Evolutionary conservation across 225 moss, liverwort and hornwort genomes (phyloP), one percentile per base, ranked within the genome.

Genomic region (Sphagnum tenellum): DNA sequence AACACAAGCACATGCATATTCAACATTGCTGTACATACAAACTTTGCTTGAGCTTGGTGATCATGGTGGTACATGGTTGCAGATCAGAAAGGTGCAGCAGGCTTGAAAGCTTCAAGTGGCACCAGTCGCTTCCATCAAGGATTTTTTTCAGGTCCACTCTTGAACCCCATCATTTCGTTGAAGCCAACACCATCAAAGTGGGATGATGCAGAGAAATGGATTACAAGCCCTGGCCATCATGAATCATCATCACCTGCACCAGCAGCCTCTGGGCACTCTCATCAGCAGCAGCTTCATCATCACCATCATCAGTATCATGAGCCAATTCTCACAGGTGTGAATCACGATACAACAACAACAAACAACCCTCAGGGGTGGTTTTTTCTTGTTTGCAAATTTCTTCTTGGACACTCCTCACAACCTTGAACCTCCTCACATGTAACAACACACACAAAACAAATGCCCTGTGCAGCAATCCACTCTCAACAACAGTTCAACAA

Each of bases 161-260:
- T 76, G 59, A 76, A 76, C 50, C 78, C 76, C 29, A 73, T 79
- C 71, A 76, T 76, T 52, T 73, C 79, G 6, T 29, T 29, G 29
- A 79, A 79, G 61, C 76, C 82, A 46, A 73, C 82, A 44, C 82
- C 82, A 8, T 82, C 82, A 3, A 82, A 79, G 69, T 82, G 82
- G 82, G 82, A 82, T 57, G 82, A 82, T 57, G 82, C 82, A 7
- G 79, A 82, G 61, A 82, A 82, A 64, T 82, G 82, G 82, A 82
- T 82, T 52, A 74, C 76, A 46, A 82, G 82, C 44, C 82, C 82
- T 13, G 76, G 82, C 53, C 82, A 76, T 61, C 76, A 76, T 11
- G 82, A 81, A 50, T 76, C 82, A 49, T 76, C 73, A 50, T 45
- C 82, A 82, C 68, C 57, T 57, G 50, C 71, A 73, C 13, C 70